These are phyloP conservation scores for Apostasia shenzhenica DNA, from an alignment of 106 monocot genomes.

Conservation along the genomic window DNA sequence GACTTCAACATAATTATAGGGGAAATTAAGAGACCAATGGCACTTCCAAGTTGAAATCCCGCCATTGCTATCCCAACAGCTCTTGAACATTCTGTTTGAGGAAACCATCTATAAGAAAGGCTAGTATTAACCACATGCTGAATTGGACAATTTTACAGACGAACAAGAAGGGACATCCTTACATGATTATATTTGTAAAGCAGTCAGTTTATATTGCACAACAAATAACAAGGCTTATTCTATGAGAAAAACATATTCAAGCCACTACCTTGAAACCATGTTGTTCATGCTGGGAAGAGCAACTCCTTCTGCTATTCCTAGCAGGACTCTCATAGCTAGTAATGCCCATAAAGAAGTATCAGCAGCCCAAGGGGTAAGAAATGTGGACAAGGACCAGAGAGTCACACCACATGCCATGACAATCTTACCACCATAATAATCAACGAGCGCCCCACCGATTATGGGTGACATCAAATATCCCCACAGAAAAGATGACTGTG, in stretches of 20 bases:
- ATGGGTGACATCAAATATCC: conserved; percentile 89
- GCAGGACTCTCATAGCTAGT: conserved; percentile 58
- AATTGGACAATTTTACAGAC: neutral
- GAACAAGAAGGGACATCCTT: neutral
- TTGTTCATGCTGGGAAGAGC: conserved; percentile 98
- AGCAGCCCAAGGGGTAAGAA: conserved; percentile 91
- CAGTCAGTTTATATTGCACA: neutral
- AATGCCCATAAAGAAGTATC: conserved; percentile 56
- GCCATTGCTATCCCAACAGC: conserved; percentile 94
- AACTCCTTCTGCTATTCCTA: conserved; percentile 90
- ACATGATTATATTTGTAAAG: neutral
- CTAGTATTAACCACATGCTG: conserved; percentile 17
- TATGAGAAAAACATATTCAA: neutral
- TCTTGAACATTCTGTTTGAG: conserved; percentile 76
- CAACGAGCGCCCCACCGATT: conserved; percentile 81
- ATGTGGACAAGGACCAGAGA: conserved; percentile 92
- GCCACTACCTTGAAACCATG: conserved; percentile 66
- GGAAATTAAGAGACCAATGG: conserved; percentile 72
- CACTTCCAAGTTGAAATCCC: conserved; percentile 90
- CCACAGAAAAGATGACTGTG: conserved; percentile 97
- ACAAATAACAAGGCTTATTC: neutral
- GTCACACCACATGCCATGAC: conserved; percentile 90
- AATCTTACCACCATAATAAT: conserved; percentile 85
- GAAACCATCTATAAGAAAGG: conserved; percentile 87
- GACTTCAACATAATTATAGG: conserved; percentile 84